These are phyloP conservation scores for Fusarium sp. DNA, from an alignment of 2,329 filamentous ascomycete genomes.

Conservation along the genomic window DNA sequence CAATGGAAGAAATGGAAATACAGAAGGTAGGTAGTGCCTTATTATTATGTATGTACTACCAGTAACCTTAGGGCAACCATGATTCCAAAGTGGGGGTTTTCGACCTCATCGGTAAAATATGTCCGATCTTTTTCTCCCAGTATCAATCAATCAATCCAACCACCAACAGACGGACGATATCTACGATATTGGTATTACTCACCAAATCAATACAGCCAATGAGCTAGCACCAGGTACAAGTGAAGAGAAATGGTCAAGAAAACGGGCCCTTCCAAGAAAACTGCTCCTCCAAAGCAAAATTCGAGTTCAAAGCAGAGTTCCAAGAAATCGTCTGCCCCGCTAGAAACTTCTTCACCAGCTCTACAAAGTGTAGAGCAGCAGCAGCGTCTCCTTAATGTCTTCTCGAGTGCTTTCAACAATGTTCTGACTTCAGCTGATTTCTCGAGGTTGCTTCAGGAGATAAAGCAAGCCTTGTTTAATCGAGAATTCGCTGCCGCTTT, in stretches of 20 bases:
- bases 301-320: conserved; percentile 19
- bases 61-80: conserved; percentile 8
- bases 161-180: not conserved
- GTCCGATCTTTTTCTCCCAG: conserved; percentile 13
- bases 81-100: conserved; percentile 18
- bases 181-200: conserved; percentile 2
- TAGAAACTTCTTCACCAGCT: conserved; percentile 18
- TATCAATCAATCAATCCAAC: conserved; percentile 2
- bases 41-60: not conserved
- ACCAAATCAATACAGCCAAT: not conserved
- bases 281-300: conserved; percentile 19
- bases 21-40: not conserved
- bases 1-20: not conserved
- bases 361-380: conserved; percentile 52
- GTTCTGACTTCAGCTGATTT: conserved; percentile 58
- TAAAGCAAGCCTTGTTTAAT: conserved; percentile 86
- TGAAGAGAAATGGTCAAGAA: conserved; percentile 40
- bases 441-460: conserved; percentile 71
- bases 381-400: conserved; percentile 77
- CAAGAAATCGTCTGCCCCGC: conserved; percentile 26
- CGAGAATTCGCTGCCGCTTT: conserved; percentile 87
- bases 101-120: conserved; percentile 17
- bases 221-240: not conserved
- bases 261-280: conserved; percentile 31
- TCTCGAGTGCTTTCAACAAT: conserved; percentile 68